Evolutionary conservation across 2,329 filamentous ascomycete genomes (phyloP).

Genomic region (Monosporascus ibericus): DNA sequence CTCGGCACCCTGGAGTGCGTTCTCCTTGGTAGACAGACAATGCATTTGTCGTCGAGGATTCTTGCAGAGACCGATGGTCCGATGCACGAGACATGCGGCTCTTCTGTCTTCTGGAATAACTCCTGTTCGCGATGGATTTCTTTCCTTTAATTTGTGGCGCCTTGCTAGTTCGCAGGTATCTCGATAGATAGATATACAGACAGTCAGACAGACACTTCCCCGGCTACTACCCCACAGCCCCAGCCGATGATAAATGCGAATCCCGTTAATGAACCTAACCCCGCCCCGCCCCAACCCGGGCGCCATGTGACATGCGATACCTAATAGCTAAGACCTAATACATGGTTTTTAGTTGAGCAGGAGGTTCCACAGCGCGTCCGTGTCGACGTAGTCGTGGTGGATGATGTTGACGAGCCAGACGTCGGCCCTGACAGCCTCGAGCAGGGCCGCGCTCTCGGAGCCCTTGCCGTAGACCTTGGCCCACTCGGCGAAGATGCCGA

Average conservation of each 20-base stretch:
- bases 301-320: too few species aligned
- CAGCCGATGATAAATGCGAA: too few species aligned
- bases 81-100: not conserved
- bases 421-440: constrained; percentile 62
- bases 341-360: constrained; percentile 35
- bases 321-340: not conserved
- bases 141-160: not conserved
- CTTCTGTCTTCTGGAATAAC: not conserved
- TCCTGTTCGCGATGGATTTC: not conserved
- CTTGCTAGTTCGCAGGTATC: not conserved
- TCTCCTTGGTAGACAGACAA: too few species aligned
- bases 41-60: too few species aligned
- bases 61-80: too few species aligned
- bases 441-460: constrained; percentile 63
- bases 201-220: not conserved
- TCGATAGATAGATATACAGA: constrained; percentile 3
- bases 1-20: too few species aligned
- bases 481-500: constrained; percentile 94
- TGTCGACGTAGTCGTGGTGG: constrained; percentile 70
- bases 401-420: constrained; percentile 90
- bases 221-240: not conserved
- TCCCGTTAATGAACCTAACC: too few species aligned
- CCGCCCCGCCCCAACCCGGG: too few species aligned
- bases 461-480: constrained; percentile 75
- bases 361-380: constrained; percentile 66